phyloP scores from a whole-genome alignment of 192 early-diverging fungal genomes.

The Coemansia sp. region DNA sequence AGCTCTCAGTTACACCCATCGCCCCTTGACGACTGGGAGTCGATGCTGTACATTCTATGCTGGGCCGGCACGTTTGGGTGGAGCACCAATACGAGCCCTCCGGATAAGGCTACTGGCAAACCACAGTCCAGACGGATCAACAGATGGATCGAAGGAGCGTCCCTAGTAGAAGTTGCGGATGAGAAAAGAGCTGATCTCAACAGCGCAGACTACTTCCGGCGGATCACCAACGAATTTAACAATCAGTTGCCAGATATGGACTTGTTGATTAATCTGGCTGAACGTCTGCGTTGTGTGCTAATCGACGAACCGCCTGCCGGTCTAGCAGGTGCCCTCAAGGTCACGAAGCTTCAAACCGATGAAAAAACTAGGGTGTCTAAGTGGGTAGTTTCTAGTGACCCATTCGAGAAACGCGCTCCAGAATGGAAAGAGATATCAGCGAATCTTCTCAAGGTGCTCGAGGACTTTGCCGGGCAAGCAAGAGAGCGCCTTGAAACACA shows the following conservation, averaged over 20 bases:
- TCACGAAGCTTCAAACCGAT: neutral
- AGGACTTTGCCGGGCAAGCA: neutral
- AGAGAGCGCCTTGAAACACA: neutral
- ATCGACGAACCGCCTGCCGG: neutral
- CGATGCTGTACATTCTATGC: constrained; percentile 35
- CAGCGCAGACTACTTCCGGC: neutral
- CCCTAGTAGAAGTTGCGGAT: neutral
- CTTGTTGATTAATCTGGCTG: neutral
- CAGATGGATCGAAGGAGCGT: neutral
- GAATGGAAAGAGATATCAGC: neutral
- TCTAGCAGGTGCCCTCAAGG: neutral
- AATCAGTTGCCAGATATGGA: neutral
- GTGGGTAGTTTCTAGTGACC: neutral
- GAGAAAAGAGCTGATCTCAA: neutral
- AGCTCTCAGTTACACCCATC: neutral
- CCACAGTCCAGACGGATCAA: neutral
- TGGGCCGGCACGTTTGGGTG: constrained; percentile 29
- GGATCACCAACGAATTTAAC: neutral
- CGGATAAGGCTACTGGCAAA: neutral
- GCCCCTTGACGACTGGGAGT: constrained; percentile 35
- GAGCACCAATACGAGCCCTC: neutral
- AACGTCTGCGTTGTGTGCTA: neutral
- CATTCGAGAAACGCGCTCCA: neutral
- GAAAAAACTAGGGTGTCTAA: neutral
- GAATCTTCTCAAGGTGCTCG: neutral